Evolutionary conservation across 169 alveolate genomes (phyloP).

Genomic region (Plasmodium sp.): DNA sequence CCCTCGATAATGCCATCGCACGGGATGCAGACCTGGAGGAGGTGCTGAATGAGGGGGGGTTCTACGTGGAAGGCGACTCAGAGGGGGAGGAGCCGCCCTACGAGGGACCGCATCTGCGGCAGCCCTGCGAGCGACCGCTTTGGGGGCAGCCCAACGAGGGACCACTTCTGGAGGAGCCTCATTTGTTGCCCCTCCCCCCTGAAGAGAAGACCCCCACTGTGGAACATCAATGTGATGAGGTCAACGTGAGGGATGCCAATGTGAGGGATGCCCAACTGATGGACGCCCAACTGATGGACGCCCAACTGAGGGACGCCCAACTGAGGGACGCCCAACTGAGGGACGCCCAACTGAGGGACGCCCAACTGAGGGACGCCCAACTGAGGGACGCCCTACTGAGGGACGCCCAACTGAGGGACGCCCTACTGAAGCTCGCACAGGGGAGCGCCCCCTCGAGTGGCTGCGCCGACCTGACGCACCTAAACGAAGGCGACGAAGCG

Average conservation of each 20-base stretch:
- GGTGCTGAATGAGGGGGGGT: neutral
- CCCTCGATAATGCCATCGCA: neutral
- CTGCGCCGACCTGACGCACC: neutral
- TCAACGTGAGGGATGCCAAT: too few relatives aligned
- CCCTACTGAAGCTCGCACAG: neutral
- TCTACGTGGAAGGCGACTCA: neutral
- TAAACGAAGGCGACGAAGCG: constrained; percentile 25
- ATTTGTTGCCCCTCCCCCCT: neutral
- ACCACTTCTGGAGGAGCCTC: neutral
- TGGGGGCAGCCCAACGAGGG: neutral
- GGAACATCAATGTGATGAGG: neutral
- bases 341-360: too few relatives aligned
- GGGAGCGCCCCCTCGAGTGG: neutral
- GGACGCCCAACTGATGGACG: too few relatives aligned
- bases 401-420: neutral
- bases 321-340: too few relatives aligned
- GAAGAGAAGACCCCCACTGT: neutral
- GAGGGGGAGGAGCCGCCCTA: neutral
- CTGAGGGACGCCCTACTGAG: neutral
- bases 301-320: too few relatives aligned
- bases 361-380: neutral
- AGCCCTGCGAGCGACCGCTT: neutral
- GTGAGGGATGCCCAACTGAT: neutral
- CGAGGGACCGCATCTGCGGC: neutral
- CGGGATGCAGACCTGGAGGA: neutral